Base-by-base conservation (phyloP, 345 rosid species). In the Euphorbia tirucalli region DNA sequence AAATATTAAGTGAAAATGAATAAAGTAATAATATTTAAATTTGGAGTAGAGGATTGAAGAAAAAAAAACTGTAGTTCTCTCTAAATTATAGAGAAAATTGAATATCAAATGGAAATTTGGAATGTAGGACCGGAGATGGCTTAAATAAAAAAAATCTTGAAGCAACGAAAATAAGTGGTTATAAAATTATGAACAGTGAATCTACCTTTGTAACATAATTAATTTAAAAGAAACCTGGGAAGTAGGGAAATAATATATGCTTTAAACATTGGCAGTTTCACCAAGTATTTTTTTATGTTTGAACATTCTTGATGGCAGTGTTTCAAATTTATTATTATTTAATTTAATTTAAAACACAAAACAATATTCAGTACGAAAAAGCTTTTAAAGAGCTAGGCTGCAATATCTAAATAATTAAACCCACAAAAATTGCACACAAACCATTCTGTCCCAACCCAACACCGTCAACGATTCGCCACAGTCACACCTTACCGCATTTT, bases 231-330 rank as follows among this genome's bases (percentile, higher is more conserved):
- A 52, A 35, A 30, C 32, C 52, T 63, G 11, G 75, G 61, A 71
- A 52, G 27, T 18, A 63, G 69, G 21, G 62, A 63, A 35, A 24
- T 39, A 25, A 27, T 44, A 5, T 46, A 41, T 32, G 48, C 44
- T 61, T n/a, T 21, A 1, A 13, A 16, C 44, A 41, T 49, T 31
- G 68, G 61, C 68, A 32, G 6, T 61, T 7, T 61, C 75, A 24
- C 39, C 18, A 16, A 41, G 61, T 75, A 65, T 5, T 31, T 61
- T 61, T 78, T 44, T 50, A 25, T 52, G 68, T 19, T 48, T 72
- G 73, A 75, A 75, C 86, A 75, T 78, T 78, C 80, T 83, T 80
- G 84, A 63, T 83, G 73, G 69, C 52, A 60, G 80, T 73, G 82
- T 67, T 58, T 0, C 5, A 46, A 6, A 46, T 46, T 13, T 66